Percentiles rank a stretch among this genome's conserved stretches.
These are phyloP conservation scores for Ganoderma multipileum DNA, from an alignment of 1,284 basidiomycete species.

Conservation along the genomic window DNA sequence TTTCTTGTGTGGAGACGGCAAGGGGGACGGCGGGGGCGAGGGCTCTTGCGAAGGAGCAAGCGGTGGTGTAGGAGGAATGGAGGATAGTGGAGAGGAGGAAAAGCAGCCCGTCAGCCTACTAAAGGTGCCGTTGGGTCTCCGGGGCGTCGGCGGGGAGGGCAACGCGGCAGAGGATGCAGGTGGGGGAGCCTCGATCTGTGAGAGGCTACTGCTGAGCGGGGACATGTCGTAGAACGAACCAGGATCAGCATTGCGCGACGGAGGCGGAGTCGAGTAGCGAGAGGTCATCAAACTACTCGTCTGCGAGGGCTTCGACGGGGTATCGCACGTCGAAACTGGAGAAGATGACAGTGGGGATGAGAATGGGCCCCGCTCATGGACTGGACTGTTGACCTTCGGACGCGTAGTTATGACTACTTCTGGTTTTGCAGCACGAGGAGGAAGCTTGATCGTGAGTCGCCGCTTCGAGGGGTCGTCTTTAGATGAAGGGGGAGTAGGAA, in stretches of 20 bases:
- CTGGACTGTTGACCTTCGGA: background rate
- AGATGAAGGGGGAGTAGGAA: slow-evolving; percentile 25
- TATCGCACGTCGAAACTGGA: slow-evolving; percentile 10
- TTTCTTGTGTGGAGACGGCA: slow-evolving; percentile 5
- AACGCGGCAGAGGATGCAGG: slow-evolving; percentile 11
- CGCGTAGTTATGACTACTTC: slow-evolving; percentile 29
- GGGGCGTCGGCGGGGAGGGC: slow-evolving; percentile 8
- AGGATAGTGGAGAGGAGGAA: slow-evolving; percentile 24
- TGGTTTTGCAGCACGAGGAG: slow-evolving; percentile 18
- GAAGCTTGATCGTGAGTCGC: slow-evolving; percentile 33
- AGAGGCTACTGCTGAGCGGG: slow-evolving; percentile 21
- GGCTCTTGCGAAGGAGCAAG: slow-evolving; percentile 2
- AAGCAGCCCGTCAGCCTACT: slow-evolving; percentile 16
- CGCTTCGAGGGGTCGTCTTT: slow-evolving; percentile 19
- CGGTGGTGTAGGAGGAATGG: slow-evolving; percentile 13
- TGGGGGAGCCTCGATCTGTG: slow-evolving; percentile 18
- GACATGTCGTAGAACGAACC: slow-evolving; percentile 22
- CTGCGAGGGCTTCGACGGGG: slow-evolving; percentile 9
- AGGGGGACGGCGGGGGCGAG: slow-evolving; percentile 19
- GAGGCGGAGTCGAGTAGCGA: slow-evolving; percentile 18
- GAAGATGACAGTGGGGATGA: slow-evolving; percentile 24
- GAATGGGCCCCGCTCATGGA: background rate
- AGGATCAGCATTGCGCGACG: background rate
- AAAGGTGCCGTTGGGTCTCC: slow-evolving; percentile 1
- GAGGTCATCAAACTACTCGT: slow-evolving; percentile 1